Percentiles rank a stretch among this genome's conserved stretches.
These are phyloP conservation scores for Dothistroma pini DNA, from an alignment of 2,329 filamentous ascomycete genomes.

Conservation along the genomic window DNA sequence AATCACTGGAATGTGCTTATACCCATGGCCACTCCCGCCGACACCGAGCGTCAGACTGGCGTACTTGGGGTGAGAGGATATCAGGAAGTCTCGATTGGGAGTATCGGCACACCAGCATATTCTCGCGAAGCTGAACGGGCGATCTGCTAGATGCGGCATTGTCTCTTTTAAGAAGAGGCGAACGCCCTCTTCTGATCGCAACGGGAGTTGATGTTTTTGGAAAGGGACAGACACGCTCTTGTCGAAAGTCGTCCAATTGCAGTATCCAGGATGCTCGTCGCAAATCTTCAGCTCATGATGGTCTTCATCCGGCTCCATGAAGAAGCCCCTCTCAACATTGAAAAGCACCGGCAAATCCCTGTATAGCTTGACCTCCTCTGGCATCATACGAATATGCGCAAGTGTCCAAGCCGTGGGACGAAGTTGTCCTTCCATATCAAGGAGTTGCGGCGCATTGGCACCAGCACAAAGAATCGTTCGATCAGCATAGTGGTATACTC, in stretches of 20 bases:
- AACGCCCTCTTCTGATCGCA: conserved; percentile 47
- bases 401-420: conserved; percentile 55
- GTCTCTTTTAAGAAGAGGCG: conserved; percentile 49
- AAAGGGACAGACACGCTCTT: conserved; percentile 40
- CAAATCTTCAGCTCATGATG: conserved; percentile 49
- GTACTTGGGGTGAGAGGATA: conserved; percentile 47
- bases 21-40: conserved; percentile 53
- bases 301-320: conserved; percentile 49
- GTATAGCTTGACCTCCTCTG: conserved; percentile 45
- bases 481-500: conserved; percentile 40
- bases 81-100: conserved; percentile 52
- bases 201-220: conserved; percentile 46
- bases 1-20: conserved; percentile 52
- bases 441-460: conserved; percentile 45
- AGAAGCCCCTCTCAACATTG: conserved; percentile 49
- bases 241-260: conserved; percentile 42
- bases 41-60: conserved; percentile 46
- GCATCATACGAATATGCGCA: conserved; percentile 49
- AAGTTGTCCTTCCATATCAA: conserved; percentile 52
- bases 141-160: conserved; percentile 51
- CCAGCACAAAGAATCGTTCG: conserved; percentile 50
- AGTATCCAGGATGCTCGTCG: conserved; percentile 57
- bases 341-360: conserved; percentile 49
- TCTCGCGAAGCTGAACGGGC: conserved; percentile 49
- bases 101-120: conserved; percentile 59